Base-by-base conservation (phyloP, 1,139 yeast genomes). In the Diutina scorzettiae region DNA sequence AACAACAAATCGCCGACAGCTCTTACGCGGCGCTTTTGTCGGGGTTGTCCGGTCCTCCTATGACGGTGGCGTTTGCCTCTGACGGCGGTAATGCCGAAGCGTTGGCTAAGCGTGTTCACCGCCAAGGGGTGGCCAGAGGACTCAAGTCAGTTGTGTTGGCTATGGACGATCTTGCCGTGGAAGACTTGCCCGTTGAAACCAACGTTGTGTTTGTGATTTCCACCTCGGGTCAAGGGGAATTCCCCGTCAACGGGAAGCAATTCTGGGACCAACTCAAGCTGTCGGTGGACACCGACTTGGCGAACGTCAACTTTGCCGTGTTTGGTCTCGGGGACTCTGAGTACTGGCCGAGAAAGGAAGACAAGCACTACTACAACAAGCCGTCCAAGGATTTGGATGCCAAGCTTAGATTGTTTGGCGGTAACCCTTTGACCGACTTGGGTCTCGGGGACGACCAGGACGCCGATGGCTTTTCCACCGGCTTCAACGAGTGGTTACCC, bases 261-360 rank as follows among this genome's bases (percentile, higher is more conserved):
- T 80, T 87, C 56, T 89, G 96, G 96, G 96, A 87, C 52, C 74
- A 73, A 33, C 62, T 89, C 50, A 87, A 85, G 62, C 63, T 66
- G 45, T 62, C 83, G 24, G 73, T 76, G 44, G 93, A 83, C 50
- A 62, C 81, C 47, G 96, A 86, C 55, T 72, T 87, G 48, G 76
- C 86, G 8, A 60, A 73, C 41, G 69, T 84, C 47, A 81, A 75
- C 51, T 77, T 74, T 50, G 73, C 95, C 14, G 87, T 82, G 17
- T 89, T 89, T 54, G 96, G 95, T 54, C 69, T 89, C 53, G 97
- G 97, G 63, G 97, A 89, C 60, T 83, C 95, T 41, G 76, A 78
- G 55, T 89, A 89, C 67, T 89, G 97, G 97, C 97, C 97, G 54
- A 77, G 97, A 66, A 84, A 85, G 61, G 95, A 89, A 62, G 97